Conservation (phyloP, 345 rosid species). For the Populus nigra region DNA sequence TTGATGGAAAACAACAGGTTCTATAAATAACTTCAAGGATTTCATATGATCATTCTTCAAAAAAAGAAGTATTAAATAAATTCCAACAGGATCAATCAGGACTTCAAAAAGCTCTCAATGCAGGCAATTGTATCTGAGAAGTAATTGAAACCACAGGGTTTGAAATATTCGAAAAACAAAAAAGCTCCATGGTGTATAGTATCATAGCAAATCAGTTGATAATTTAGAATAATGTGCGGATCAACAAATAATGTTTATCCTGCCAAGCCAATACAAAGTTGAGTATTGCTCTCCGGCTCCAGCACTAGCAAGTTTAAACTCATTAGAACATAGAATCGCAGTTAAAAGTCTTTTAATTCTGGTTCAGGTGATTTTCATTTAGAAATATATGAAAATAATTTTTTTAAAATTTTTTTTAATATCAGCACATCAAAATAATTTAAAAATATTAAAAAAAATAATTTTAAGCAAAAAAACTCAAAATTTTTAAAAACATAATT, state of each 20-base stretch:
- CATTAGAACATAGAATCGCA: slow-evolving; percentile 18
- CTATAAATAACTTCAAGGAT: background rate
- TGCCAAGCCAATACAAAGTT: slow-evolving; percentile 76
- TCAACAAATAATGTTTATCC: slow-evolving; percentile 46
- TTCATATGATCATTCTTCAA: background rate
- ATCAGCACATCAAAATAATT: no score
- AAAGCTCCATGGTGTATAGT: background rate
- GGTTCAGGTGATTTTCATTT: no score
- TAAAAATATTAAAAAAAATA: no score
- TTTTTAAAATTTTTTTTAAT: no score
- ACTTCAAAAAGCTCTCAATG: background rate
- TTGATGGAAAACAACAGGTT: background rate
- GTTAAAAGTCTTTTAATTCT: no score
- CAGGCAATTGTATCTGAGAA: background rate
- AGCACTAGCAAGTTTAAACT: slow-evolving; percentile 64
- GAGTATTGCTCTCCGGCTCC: slow-evolving; percentile 43
- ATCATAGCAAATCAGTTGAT: background rate
- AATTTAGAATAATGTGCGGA: background rate
- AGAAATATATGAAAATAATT: no score
- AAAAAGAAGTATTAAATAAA: background rate
- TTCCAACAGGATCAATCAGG: background rate
- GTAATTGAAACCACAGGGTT: background rate
- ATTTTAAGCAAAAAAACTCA: no score
- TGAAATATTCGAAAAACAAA: no score
- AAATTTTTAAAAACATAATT: no score